Conservation (phyloP, 306 rosid species). For the Trichosanthes cucumerina region DNA sequence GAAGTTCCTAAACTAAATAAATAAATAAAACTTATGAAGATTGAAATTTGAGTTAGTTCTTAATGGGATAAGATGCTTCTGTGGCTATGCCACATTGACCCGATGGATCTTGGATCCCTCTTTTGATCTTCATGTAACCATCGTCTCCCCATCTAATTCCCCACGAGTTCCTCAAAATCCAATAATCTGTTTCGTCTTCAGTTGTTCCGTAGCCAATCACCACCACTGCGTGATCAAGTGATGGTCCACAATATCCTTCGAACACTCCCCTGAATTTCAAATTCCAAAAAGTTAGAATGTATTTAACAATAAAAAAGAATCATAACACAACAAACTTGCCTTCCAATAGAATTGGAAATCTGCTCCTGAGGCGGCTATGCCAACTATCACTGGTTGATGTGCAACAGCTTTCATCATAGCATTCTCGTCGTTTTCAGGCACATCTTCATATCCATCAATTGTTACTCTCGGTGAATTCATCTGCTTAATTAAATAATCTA, state of each 20-base stretch:
- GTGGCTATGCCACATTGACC: constrained; percentile 42
- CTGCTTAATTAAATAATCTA: not conserved
- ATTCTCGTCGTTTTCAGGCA: constrained; percentile 33
- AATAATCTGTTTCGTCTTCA: constrained; percentile 57
- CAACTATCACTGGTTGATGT: constrained; percentile 31
- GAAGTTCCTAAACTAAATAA: too few relatives aligned
- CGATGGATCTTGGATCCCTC: constrained; percentile 21
- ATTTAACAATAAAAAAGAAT: not conserved
- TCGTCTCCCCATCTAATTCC: constrained; percentile 67
- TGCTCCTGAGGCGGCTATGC: constrained; percentile 31
- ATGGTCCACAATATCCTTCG: constrained; percentile 44
- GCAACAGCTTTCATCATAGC: constrained; percentile 41
- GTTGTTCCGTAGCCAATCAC: constrained; percentile 69
- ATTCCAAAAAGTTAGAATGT: not conserved
- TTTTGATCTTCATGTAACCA: constrained; percentile 62
- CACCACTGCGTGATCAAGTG: constrained; percentile 71
- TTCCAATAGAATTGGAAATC: constrained; percentile 37
- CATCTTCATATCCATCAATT: constrained; percentile 36
- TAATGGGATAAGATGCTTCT: constrained; percentile 66
- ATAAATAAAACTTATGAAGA: too few relatives aligned
- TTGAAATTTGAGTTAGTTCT: too few relatives aligned
- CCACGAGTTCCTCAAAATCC: constrained; percentile 79
- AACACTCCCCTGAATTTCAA: constrained; percentile 46
- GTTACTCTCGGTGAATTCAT: constrained; percentile 19
- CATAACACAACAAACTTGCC: constrained; percentile 12